These are phyloP conservation scores for Rubus idaeus DNA, from an alignment of 306 rosid species.

Conservation along the genomic window DNA sequence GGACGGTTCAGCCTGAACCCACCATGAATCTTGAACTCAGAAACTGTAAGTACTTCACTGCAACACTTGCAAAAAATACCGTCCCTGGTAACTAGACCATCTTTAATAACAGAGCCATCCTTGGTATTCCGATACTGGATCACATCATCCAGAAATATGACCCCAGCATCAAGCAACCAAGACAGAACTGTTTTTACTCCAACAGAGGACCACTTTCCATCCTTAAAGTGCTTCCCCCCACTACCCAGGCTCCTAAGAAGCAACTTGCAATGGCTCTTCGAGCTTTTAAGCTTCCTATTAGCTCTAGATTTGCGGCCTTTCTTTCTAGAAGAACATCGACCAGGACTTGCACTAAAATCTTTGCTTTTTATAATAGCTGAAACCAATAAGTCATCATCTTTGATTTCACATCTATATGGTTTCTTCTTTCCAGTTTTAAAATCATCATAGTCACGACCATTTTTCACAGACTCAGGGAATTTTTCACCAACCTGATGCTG, in stretches of 20 bases:
- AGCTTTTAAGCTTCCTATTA: slow-evolving; percentile 54
- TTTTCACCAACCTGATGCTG: slow-evolving; percentile 42
- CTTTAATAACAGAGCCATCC: slow-evolving; percentile 61
- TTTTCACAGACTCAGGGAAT: slow-evolving; percentile 36
- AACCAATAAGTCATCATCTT: slow-evolving; percentile 86
- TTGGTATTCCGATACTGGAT: slow-evolving; percentile 72
- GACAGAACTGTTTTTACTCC: slow-evolving; percentile 77
- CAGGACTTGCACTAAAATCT: slow-evolving; percentile 45
- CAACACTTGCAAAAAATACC: slow-evolving; percentile 89
- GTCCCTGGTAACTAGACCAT: slow-evolving; percentile 75
- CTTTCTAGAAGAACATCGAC: slow-evolving; percentile 36
- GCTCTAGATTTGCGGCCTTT: slow-evolving; percentile 56
- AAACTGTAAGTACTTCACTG: slow-evolving; percentile 52
- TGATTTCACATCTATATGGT: slow-evolving; percentile 61
- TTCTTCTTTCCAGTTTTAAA: slow-evolving; percentile 43
- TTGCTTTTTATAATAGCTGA: slow-evolving; percentile 78
- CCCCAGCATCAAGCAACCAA: slow-evolving; percentile 82
- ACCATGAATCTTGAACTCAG: slow-evolving; percentile 82
- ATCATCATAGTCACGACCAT: slow-evolving; percentile 24
- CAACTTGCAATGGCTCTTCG: slow-evolving; percentile 68
- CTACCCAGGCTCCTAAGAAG: slow-evolving; percentile 68
- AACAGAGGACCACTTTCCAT: slow-evolving; percentile 55
- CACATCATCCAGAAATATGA: slow-evolving; percentile 61
- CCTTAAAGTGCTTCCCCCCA: slow-evolving; percentile 67
- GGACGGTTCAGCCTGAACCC: slow-evolving; percentile 83